These are phyloP conservation scores for Soucietia sequanensis DNA, from an alignment of 805 yeast genomes.

Conservation along the genomic window DNA sequence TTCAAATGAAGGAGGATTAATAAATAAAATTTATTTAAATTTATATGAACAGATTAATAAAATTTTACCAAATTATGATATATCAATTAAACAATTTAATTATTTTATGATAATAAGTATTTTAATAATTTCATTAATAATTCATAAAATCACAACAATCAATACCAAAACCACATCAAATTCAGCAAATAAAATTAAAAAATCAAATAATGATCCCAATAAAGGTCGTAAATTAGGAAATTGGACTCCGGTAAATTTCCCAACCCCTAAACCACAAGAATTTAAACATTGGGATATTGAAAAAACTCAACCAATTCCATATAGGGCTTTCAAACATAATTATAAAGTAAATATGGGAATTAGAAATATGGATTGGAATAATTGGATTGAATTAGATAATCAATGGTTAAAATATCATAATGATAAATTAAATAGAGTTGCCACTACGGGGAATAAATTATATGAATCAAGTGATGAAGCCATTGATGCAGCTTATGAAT, in stretches of 20 bases:
- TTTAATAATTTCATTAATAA: neutral
- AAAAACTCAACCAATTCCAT: slow-evolving; percentile 56
- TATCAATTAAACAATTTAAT: slow-evolving; percentile 3
- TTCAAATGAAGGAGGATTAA: too few relatives aligned
- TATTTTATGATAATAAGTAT: too few relatives aligned
- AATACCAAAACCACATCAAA: neutral
- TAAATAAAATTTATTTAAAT: slow-evolving; percentile 1
- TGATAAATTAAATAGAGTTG: slow-evolving; percentile 49
- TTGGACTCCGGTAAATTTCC: slow-evolving; percentile 51
- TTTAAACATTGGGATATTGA: slow-evolving; percentile 49
- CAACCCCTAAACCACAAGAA: slow-evolving; percentile 49
- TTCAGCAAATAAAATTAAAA: neutral
- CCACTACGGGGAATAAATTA: slow-evolving; percentile 44
- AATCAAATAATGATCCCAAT: slow-evolving; percentile 18
- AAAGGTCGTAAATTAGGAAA: slow-evolving; percentile 46
- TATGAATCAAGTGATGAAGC: slow-evolving; percentile 54
- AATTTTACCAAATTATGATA: slow-evolving; percentile 1
- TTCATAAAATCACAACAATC: neutral
- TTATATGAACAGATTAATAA: slow-evolving; percentile 3
- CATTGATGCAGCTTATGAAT: slow-evolving; percentile 53
- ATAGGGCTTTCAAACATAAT: slow-evolving; percentile 64
- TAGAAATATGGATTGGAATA: slow-evolving; percentile 56
- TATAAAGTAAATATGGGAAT: slow-evolving; percentile 71
- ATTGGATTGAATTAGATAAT: slow-evolving; percentile 68
- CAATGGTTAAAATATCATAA: slow-evolving; percentile 60